phyloP scores from a whole-genome alignment of 495 filamentous ascomycete genomes.

The Barbatosphaeria neglecta region DNA sequence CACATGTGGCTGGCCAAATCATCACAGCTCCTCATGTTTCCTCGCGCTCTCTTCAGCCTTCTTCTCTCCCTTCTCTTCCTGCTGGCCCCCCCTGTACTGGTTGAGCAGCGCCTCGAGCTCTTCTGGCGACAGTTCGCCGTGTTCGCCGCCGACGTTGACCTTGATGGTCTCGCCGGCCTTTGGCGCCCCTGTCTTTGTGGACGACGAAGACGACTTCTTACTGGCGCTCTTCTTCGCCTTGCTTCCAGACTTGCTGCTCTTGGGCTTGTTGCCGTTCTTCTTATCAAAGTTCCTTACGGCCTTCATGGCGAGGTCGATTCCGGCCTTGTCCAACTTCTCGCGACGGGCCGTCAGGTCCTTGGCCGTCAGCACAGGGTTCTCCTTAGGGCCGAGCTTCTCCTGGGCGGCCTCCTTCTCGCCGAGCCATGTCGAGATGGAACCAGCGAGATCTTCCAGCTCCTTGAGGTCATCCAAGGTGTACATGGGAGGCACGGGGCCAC shows the following conservation, averaged over 20 bases:
- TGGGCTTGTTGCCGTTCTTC: constrained; percentile 41
- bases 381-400: constrained; percentile 51
- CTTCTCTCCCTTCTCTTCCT: constrained; percentile 18
- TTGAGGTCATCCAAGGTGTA: constrained; percentile 54
- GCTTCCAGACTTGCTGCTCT: constrained; percentile 24
- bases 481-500: constrained; percentile 36
- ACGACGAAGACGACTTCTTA: constrained; percentile 11
- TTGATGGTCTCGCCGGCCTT: constrained; percentile 26
- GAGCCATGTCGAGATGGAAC: constrained; percentile 49
- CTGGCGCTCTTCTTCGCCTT: constrained; percentile 28
- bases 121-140: constrained; percentile 30
- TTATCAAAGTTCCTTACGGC: constrained; percentile 50
- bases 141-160: constrained; percentile 21
- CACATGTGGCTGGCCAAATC: too few relatives aligned
- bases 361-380: constrained; percentile 57
- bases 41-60: constrained; percentile 10
- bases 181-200: constrained; percentile 23
- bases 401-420: constrained; percentile 53
- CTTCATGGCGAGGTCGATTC: constrained; percentile 61
- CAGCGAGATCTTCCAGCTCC: constrained; percentile 35
- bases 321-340: constrained; percentile 50
- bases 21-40: constrained; percentile 42
- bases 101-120: constrained; percentile 39
- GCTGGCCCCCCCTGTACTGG: constrained; percentile 15
- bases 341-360: constrained; percentile 53